Percentiles rank a stretch among this genome's conserved stretches.
Evolutionary conservation across 257 asterid genomes (phyloP).

Genomic region (Scutellaria baicalensis): DNA sequence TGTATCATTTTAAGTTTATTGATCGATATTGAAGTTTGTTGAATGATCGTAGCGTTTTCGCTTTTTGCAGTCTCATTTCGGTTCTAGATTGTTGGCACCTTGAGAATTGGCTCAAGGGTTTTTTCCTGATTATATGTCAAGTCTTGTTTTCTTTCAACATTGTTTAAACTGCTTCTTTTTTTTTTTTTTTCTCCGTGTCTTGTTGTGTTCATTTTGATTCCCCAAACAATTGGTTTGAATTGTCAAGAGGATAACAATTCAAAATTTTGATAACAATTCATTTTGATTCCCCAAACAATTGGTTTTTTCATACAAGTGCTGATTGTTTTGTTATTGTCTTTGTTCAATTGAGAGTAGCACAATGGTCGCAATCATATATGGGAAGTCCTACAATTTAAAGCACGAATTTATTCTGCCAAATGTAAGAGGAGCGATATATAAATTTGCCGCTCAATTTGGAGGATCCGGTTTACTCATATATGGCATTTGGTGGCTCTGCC

Average conservation of each 20-base stretch:
- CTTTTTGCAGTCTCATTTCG: background rate
- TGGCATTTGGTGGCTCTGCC: no score
- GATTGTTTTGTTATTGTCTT: background rate
- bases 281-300: no score
- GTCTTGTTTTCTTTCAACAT: background rate
- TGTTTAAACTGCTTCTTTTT: background rate
- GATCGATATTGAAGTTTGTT: background rate
- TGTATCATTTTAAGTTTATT: background rate
- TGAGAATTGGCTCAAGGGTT: constrained; percentile 7
- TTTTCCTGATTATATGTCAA: background rate
- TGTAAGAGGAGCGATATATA: no score
- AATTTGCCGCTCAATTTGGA: no score
- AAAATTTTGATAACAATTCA: no score
- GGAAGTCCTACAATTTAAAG: no score
- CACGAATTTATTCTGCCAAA: no score
- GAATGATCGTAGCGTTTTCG: background rate
- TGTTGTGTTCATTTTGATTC: background rate
- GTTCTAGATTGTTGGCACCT: background rate
- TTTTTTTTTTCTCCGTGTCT: background rate
- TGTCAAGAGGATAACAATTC: background rate
- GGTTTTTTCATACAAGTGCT: no score
- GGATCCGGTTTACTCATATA: no score
- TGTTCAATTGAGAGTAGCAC: background rate
- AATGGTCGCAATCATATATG: no score
- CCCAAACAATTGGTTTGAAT: background rate